phyloP scores from a whole-genome alignment of 352 stramenopile species.

The Phytopythium helicoides region DNA sequence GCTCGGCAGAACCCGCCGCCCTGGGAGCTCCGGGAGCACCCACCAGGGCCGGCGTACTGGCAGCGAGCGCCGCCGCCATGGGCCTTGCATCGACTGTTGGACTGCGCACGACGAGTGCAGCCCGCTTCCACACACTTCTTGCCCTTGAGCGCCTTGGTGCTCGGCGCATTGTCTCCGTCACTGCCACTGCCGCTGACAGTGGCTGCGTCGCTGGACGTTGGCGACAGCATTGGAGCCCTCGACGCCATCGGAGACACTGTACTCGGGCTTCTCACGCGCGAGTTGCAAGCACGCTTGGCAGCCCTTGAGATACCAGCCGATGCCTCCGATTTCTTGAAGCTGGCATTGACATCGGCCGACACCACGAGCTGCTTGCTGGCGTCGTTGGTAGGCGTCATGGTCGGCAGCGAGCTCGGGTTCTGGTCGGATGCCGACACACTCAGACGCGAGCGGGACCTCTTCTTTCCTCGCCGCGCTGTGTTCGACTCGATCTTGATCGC shows the following conservation, averaged over 20 bases:
- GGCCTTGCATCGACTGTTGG: conserved; percentile 83
- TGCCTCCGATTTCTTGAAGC: not conserved
- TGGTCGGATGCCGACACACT: not conserved
- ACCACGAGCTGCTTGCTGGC: conserved; percentile 36
- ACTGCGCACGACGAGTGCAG: conserved; percentile 67
- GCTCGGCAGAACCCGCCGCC: conserved; percentile 76
- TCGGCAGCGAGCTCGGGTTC: conserved; percentile 19
- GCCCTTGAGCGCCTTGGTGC: conserved; percentile 36
- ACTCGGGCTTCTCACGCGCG: conserved; percentile 1
- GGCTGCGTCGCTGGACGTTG: not conserved
- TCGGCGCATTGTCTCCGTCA: conserved; percentile 18
- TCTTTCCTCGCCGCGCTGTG: not conserved
- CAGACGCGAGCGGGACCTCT: not conserved
- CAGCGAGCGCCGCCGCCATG: conserved; percentile 72
- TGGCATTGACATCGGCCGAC: conserved; percentile 18
- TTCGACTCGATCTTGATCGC: not conserved
- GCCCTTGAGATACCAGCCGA: not conserved
- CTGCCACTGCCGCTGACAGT: conserved; percentile 18
- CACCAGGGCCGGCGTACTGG: conserved; percentile 55
- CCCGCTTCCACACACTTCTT: conserved; percentile 71
- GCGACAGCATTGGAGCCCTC: not conserved
- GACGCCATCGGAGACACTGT: conserved; percentile 2
- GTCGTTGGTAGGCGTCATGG: conserved; percentile 18
- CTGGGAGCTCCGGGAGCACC: conserved; percentile 70
- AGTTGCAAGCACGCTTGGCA: not conserved